phyloP scores from a whole-genome alignment of 2,329 filamentous ascomycete genomes.

The Microdochium nivale region DNA sequence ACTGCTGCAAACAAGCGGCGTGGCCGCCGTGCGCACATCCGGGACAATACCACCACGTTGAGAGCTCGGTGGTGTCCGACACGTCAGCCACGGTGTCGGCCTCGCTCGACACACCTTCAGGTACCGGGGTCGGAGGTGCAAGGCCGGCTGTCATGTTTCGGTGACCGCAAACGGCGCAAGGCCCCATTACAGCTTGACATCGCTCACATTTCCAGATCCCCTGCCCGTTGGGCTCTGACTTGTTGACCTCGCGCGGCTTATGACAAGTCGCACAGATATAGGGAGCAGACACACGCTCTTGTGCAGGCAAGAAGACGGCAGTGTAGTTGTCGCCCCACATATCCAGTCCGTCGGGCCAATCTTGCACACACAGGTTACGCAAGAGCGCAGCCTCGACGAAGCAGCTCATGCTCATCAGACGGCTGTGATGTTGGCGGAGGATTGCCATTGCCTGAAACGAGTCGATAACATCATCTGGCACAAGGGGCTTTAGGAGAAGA shows the following conservation, averaged over 20 bases:
- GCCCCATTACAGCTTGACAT: slow-evolving; percentile 42
- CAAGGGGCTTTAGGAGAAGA: slow-evolving; percentile 47
- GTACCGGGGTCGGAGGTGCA: slow-evolving; percentile 13
- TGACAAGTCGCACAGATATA: slow-evolving; percentile 48
- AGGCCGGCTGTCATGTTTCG: slow-evolving; percentile 34
- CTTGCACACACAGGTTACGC: slow-evolving; percentile 51
- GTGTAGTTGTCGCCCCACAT: slow-evolving; percentile 47
- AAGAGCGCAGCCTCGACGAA: slow-evolving; percentile 53
- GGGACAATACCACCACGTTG: slow-evolving; percentile 55
- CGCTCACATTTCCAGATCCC: slow-evolving; percentile 51
- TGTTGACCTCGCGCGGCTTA: slow-evolving; percentile 46
- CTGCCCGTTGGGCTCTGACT: slow-evolving; percentile 26
- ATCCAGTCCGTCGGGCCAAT: slow-evolving; percentile 42
- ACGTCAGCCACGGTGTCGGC: not conserved
- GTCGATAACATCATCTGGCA: slow-evolving; percentile 47
- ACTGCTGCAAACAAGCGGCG: slow-evolving; percentile 47
- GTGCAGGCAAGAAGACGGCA: slow-evolving; percentile 42
- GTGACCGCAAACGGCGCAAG: slow-evolving; percentile 52
- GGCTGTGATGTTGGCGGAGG: slow-evolving; percentile 49
- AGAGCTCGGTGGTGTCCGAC: slow-evolving; percentile 20
- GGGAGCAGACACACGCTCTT: slow-evolving; percentile 43
- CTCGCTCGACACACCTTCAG: slow-evolving; percentile 13
- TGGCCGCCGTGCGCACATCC: slow-evolving; percentile 57
- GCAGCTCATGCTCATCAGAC: slow-evolving; percentile 49
- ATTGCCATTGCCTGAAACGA: slow-evolving; percentile 45